phyloP scores from a whole-genome alignment of 2,329 filamentous ascomycete genomes.

The Phaeosphaeriaceae sp. region DNA sequence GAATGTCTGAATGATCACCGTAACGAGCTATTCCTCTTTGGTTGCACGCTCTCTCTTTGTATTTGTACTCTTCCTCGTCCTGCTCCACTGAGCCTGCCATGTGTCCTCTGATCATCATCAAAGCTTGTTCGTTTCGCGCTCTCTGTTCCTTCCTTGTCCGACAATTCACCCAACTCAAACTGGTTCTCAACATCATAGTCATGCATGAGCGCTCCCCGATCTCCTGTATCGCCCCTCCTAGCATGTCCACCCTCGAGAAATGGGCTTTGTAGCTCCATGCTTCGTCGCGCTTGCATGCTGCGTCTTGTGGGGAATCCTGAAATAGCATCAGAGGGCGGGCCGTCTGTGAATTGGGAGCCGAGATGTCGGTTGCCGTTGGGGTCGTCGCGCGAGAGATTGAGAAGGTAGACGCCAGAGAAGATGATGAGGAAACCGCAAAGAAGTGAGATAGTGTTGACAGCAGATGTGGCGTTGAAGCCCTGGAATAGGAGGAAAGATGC shows the following conservation, averaged over 20 bases:
- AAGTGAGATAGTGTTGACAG: slow-evolving; percentile 89
- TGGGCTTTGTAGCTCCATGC: slow-evolving; percentile 33
- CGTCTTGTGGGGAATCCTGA: slow-evolving; percentile 87
- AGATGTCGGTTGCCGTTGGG: slow-evolving; percentile 77
- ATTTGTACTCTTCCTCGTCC: slow-evolving; percentile 38
- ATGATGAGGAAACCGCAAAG: slow-evolving; percentile 93
- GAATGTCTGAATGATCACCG: slow-evolving; percentile 11
- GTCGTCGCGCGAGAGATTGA: slow-evolving; percentile 93
- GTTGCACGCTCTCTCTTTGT: slow-evolving; percentile 37
- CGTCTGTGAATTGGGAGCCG: slow-evolving; percentile 64
- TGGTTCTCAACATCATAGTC: slow-evolving; percentile 81
- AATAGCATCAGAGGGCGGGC: slow-evolving; percentile 88
- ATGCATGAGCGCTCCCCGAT: slow-evolving; percentile 83
- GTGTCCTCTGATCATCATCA: slow-evolving; percentile 33
- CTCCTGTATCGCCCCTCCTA: slow-evolving; percentile 50
- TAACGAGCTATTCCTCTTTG: slow-evolving; percentile 28
- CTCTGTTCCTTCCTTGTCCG: slow-evolving; percentile 61
- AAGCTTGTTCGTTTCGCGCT: slow-evolving; percentile 43
- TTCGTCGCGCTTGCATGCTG: slow-evolving; percentile 89
- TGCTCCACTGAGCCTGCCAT: slow-evolving; percentile 30
- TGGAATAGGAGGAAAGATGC: slow-evolving; percentile 96
- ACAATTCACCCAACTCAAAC: slow-evolving; percentile 79
- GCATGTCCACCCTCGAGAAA: slow-evolving; percentile 13
- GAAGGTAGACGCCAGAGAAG: slow-evolving; percentile 91
- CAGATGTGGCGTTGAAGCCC: slow-evolving; percentile 93